These are phyloP conservation scores for Polychaeton citri DNA, from an alignment of 2,329 filamentous ascomycete species.

Conservation along the genomic window DNA sequence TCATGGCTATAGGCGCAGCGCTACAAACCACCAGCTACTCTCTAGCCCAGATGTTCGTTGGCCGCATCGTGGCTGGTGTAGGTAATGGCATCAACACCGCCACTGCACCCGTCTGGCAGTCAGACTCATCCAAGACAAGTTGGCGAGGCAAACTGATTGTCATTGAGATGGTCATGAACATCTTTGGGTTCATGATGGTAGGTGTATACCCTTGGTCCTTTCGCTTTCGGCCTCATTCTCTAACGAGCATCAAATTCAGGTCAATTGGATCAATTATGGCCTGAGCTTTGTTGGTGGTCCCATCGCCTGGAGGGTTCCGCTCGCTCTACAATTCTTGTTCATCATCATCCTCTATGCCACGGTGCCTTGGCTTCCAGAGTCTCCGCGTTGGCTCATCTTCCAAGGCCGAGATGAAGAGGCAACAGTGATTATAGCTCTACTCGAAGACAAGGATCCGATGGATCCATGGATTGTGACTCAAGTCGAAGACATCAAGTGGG, in stretches of 20 bases:
- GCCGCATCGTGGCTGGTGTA: conserved; percentile 32
- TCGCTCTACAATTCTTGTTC: conserved; percentile 42
- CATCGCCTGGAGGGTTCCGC: conserved; percentile 36
- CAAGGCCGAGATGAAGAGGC: not conserved
- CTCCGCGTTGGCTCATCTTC: conserved; percentile 24
- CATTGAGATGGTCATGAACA: conserved; percentile 38
- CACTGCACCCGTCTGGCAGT: conserved; percentile 35
- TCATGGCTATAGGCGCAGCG: conserved; percentile 31
- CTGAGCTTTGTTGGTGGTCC: conserved; percentile 28
- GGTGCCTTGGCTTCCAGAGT: conserved; percentile 37
- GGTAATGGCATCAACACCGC: conserved; percentile 38
- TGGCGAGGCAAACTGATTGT: conserved; percentile 37
- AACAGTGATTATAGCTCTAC: not conserved
- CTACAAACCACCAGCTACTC: conserved; percentile 29
- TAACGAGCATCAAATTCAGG: too few relatives aligned
- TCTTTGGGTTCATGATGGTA: conserved; percentile 35
- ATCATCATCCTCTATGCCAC: conserved; percentile 34
- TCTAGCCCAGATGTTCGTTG: conserved; percentile 27
- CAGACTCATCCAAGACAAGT: conserved; percentile 36
- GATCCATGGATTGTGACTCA: not conserved
- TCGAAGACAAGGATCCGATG: not conserved
- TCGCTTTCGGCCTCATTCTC: too few relatives aligned
- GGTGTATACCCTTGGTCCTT: too few relatives aligned
- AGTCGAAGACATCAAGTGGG: conserved; percentile 1
- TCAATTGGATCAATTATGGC: conserved; percentile 23